Conservation (phyloP, 2,329 filamentous ascomycete genomes). For the Xylariales sp. region DNA sequence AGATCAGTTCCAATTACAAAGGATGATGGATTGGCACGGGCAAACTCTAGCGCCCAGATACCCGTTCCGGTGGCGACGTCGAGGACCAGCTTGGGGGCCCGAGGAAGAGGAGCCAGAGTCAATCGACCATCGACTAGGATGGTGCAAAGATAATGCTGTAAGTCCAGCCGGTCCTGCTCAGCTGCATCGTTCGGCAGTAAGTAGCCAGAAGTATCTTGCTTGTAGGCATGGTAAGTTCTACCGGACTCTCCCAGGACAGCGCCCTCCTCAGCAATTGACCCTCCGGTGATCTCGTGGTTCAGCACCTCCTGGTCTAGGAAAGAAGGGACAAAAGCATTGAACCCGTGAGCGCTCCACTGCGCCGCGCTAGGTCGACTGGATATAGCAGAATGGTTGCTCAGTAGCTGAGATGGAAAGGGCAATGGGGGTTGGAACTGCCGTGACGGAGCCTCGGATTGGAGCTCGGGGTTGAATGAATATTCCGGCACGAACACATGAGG, state of each 20-base stretch:
- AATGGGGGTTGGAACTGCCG: too few relatives aligned
- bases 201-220: not conserved
- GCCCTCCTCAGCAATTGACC: not conserved
- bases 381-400: too few relatives aligned
- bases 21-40: conserved; percentile 1
- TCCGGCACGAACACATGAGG: too few relatives aligned
- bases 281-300: not conserved
- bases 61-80: not conserved
- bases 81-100: not conserved
- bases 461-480: too few relatives aligned
- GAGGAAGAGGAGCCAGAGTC: not conserved
- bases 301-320: not conserved
- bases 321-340: not conserved
- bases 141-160: not conserved
- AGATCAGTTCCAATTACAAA: not conserved
- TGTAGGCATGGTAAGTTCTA: not conserved
- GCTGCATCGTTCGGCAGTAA: not conserved
- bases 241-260: not conserved
- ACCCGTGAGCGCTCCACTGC: not conserved
- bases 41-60: not conserved
- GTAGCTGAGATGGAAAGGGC: too few relatives aligned
- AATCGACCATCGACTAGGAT: not conserved
- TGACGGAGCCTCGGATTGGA: too few relatives aligned
- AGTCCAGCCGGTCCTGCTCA: not conserved
- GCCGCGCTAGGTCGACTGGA: too few relatives aligned